Base-by-base conservation (phyloP, 768 basidiomycete genomes). In the Rubroboletus pulcherrimus region DNA sequence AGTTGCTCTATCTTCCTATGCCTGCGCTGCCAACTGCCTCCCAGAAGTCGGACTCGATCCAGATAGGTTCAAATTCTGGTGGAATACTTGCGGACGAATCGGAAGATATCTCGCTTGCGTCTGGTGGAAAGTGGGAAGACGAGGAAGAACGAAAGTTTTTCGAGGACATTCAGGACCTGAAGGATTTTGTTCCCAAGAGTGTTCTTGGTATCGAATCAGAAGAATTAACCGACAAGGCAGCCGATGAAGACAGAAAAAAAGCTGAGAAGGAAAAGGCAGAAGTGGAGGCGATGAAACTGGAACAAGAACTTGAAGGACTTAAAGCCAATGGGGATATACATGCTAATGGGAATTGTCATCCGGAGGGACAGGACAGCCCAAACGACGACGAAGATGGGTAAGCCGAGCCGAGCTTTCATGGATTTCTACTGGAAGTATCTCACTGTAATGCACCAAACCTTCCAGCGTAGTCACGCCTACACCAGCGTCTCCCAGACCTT, bases 121-220 rank as follows among this genome's bases (percentile, higher is more conserved):
- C 79, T 3, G 87, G 89, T 7, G 89, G 93, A 4, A 94, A 98
- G 70, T 99, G 97, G 97, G 93, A 93, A 70, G 97, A 98, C 63
- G 97, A 98, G 61, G 96, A 99, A 74, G 96, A 98, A 69, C 79
- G 89, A 24, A 78, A 86, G 55, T 98, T 96, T 72, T 98, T 88
- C 63, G 96, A 98, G 66, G 94, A 98, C 57, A 76, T 97, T 41
- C 83, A 90, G 56, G 97, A 98, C 70, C 70, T 98, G 51, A 87
- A 88, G 56, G 93, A 97, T 55, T 92, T 93, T 55, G 93, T 97
- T 2, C 97, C 97, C 0, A 85, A 82, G 48, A 88, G 85, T 49
- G 82, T 98, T 38, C 77, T 98, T 19, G 94, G 94, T 21, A 78
- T 95, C 47, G 78, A 76, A 11, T 68, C 61, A 1, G 74, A 77